Conservation (phyloP, 495 filamentous ascomycete species). For the Bathelium albidoporum region DNA sequence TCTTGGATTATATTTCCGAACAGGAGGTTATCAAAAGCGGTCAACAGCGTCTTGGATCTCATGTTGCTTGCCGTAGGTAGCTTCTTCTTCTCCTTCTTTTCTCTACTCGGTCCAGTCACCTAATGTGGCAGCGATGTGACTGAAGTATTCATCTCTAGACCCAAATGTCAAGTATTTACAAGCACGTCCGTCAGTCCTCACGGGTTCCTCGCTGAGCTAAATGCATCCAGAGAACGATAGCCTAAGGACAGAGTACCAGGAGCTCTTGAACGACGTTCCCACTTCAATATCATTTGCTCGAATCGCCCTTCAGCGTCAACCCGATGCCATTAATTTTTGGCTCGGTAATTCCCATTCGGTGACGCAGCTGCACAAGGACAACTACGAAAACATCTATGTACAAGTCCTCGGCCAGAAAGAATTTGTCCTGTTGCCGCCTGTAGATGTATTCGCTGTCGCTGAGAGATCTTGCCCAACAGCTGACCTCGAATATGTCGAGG, state of each 20-base stretch:
- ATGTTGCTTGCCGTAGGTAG: not conserved
- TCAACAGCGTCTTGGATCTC: not conserved
- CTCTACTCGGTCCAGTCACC: not conserved
- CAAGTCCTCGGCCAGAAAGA: slow-evolving; percentile 58
- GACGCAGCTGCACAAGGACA: slow-evolving; percentile 65
- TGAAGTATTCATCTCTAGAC: too few species aligned
- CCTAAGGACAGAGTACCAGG: slow-evolving; percentile 53
- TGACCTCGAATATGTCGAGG: slow-evolving; percentile 34
- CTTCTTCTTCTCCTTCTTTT: not conserved
- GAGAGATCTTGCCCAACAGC: slow-evolving; percentile 43
- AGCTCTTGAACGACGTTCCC: slow-evolving; percentile 46
- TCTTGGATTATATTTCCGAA: slow-evolving; percentile 25
- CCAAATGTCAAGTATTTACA: slow-evolving; percentile 36
- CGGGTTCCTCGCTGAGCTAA: not conserved
- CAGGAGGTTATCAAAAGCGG: slow-evolving; percentile 7
- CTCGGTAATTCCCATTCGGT: slow-evolving; percentile 55
- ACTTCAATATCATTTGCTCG: slow-evolving; percentile 53
- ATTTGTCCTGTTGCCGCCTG: slow-evolving; percentile 59
- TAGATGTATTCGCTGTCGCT: slow-evolving; percentile 51
- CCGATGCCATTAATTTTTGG: slow-evolving; percentile 73
- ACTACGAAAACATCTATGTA: slow-evolving; percentile 74
- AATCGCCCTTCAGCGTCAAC: slow-evolving; percentile 47
- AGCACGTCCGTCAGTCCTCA: slow-evolving; percentile 30
- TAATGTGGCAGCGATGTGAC: slow-evolving; percentile 4
- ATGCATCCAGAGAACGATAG: slow-evolving; percentile 57